phyloP scores from a whole-genome alignment of 1,284 basidiomycete genomes.

The Abortiporus biennis region DNA sequence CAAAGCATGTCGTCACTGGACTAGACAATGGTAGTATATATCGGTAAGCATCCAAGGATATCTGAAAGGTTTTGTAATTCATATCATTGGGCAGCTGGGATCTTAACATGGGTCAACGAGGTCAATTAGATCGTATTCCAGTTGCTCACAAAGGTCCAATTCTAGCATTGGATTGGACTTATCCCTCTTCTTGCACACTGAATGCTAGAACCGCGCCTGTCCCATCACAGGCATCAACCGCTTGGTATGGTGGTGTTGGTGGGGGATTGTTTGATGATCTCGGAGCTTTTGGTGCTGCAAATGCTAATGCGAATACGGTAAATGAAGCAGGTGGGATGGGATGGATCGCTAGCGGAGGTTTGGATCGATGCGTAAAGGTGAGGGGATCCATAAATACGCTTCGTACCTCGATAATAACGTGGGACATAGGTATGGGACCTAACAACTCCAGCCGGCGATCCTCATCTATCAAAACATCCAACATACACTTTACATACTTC shows the following conservation, averaged over 20 bases:
- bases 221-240: constrained; percentile 10
- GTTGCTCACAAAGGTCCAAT: constrained; percentile 78
- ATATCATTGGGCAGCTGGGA: constrained; percentile 60
- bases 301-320: constrained; percentile 8
- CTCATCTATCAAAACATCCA: constrained; percentile 54
- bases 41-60: constrained; percentile 13
- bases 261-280: constrained; percentile 23
- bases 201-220: not conserved
- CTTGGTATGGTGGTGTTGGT: constrained; percentile 21
- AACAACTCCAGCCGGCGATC: constrained; percentile 36
- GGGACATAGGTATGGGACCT: constrained; percentile 71
- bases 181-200: constrained; percentile 14
- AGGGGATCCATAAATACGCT: constrained; percentile 4
- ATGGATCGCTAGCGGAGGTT: constrained; percentile 80
- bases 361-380: constrained; percentile 80
- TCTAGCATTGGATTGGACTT: constrained; percentile 74
- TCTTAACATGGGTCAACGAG: constrained; percentile 65
- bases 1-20: constrained; percentile 69
- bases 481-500: constrained; percentile 73
- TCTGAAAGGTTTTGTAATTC: not conserved
- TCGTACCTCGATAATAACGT: constrained; percentile 6
- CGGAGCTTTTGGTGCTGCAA: constrained; percentile 12
- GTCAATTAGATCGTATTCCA: constrained; percentile 66
- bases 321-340: constrained; percentile 41
- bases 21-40: constrained; percentile 68